Conservation (phyloP, 331 rosid genomes). For the Ulmus americana region DNA sequence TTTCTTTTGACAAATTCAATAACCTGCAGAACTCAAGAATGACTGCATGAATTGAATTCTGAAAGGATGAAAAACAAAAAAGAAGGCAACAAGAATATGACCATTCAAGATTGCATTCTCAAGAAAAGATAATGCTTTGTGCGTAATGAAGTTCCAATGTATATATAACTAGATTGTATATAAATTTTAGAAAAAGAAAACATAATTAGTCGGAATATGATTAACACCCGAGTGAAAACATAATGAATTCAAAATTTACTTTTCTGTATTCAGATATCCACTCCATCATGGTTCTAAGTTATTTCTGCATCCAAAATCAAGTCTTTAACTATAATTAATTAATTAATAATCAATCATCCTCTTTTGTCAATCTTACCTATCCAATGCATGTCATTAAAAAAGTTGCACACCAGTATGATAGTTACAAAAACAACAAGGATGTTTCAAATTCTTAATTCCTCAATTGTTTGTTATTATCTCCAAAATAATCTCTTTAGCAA, state of each 20-base stretch:
- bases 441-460: background rate
- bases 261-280: too few species aligned
- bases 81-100: background rate
- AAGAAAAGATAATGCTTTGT: background rate
- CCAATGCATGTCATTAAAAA: too few species aligned
- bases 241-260: background rate
- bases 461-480: background rate
- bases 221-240: background rate
- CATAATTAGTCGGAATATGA: background rate
- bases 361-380: too few species aligned
- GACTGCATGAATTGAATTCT: background rate
- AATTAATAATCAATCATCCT: too few species aligned
- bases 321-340: too few species aligned
- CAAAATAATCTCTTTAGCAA: background rate
- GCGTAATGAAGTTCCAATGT: background rate
- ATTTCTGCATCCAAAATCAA: too few species aligned
- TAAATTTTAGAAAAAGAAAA: background rate
- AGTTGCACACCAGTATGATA: too few species aligned
- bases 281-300: too few species aligned
- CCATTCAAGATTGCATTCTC: background rate
- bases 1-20: slow-evolving; percentile 70
- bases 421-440: background rate
- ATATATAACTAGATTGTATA: background rate
- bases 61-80: background rate
- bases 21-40: slow-evolving; percentile 47